These are phyloP conservation scores for Inosperma sp. DNA, from an alignment of 768 basidiomycete genomes.

Conservation along the genomic window DNA sequence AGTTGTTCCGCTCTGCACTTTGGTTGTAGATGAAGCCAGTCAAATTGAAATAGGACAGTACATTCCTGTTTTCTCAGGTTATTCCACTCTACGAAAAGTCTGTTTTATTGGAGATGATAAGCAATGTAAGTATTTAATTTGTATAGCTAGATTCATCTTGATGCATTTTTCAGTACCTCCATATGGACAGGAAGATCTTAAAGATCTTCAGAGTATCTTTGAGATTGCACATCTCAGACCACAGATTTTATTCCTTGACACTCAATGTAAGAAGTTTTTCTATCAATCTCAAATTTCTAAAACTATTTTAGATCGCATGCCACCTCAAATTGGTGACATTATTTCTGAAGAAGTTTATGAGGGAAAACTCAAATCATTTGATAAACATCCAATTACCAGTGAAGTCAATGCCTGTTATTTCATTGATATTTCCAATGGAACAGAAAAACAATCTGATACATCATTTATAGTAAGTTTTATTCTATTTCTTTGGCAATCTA, in stretches of 20 bases:
- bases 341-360: slow-evolving; percentile 69
- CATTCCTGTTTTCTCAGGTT: slow-evolving; percentile 37
- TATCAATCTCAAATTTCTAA: slow-evolving; percentile 3
- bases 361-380: slow-evolving; percentile 49
- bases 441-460: slow-evolving; percentile 29
- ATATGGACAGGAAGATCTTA: slow-evolving; percentile 65
- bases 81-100: slow-evolving; percentile 45
- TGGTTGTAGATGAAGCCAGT: slow-evolving; percentile 63
- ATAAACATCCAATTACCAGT: slow-evolving; percentile 45
- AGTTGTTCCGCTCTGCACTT: slow-evolving; percentile 41
- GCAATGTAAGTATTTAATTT: slow-evolving; percentile 43
- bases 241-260: slow-evolving; percentile 55
- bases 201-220: slow-evolving; percentile 70
- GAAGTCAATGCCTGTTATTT: slow-evolving; percentile 53
- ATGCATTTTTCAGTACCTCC: slow-evolving; percentile 70
- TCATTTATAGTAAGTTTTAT: slow-evolving; percentile 36
- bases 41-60: slow-evolving; percentile 61
- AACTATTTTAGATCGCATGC: slow-evolving; percentile 83
- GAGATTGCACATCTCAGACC: slow-evolving; percentile 58
- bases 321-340: slow-evolving; percentile 68
- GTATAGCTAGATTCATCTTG: slow-evolving; percentile 13
- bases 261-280: slow-evolving; percentile 54
- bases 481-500: slow-evolving; percentile 1
- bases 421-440: slow-evolving; percentile 46
- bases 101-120: slow-evolving; percentile 66